Base-by-base conservation (phyloP, 1,284 basidiomycete genomes). In the Ceratobasidium theobromae region DNA sequence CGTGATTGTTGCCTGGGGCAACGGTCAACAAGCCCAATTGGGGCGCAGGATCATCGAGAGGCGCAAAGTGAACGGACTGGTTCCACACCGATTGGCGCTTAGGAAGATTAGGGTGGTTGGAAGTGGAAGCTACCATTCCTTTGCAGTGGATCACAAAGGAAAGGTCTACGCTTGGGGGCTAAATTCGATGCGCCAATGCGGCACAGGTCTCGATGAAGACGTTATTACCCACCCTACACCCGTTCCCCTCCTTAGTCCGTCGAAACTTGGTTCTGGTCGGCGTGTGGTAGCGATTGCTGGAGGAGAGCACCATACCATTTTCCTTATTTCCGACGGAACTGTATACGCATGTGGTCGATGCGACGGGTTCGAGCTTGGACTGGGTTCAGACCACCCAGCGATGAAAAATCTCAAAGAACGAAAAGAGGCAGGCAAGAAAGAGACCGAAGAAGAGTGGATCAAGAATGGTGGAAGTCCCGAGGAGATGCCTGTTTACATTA, bases 231-330 rank as follows among this genome's bases (percentile, higher is more conserved):
- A 84, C 0, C 95, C 95, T 1, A 84, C 82, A 66, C 81, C 81
- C 52, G 86, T 98, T 38, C 78, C 82, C 35, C 79, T 82, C 1
- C 81, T 98, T 12, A 81, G 80, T 72, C 89, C 87, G 45, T 77
- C 82, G 25, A 79, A 85, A 30, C 87, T 95, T 62, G 80, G 77
- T 9, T 72, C 70, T 35, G 90, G 86, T 32, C 85, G 87, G 23
- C 79, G 79, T 4, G 87, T 95, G 62, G 79, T 90, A 18, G 81
- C 87, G 72, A 88, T 92, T 66, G 79, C 75, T 27, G 91, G 87
- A 12, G 95, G 95, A 46, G 86, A 90, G 70, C 89, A 95, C 74
- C 93, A 98, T 75, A 87, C 92, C 0, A 77, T 96, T 32, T 98
- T 98, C 81, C 79, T 95, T 69, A 88, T 94, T 25, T 81, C 84